Percentiles rank a stretch among this genome's conserved stretches.
Evolutionary conservation across 2,329 filamentous ascomycete genomes (phyloP).

Genomic region (Phaeosphaeriaceae sp.): DNA sequence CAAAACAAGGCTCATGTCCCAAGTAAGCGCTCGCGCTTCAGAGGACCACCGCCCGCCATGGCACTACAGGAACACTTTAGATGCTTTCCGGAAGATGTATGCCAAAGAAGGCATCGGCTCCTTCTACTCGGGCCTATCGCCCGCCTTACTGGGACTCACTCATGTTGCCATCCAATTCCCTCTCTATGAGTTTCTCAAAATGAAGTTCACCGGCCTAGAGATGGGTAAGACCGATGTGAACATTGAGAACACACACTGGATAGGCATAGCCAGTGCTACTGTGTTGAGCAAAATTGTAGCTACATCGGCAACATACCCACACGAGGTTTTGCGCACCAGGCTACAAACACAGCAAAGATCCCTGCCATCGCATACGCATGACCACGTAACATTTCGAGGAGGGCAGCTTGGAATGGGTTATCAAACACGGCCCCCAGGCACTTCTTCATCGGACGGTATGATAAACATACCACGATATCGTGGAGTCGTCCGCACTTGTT

Average conservation of each 20-base stretch:
- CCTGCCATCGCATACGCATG: slow-evolving; percentile 52
- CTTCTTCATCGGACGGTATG: slow-evolving; percentile 64
- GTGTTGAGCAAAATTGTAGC: slow-evolving; percentile 94
- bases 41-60: slow-evolving; percentile 71
- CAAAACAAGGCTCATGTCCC: slow-evolving; percentile 97
- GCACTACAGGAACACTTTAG: slow-evolving; percentile 88
- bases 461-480: slow-evolving; percentile 66
- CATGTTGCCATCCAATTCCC: slow-evolving; percentile 98
- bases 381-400: slow-evolving; percentile 58
- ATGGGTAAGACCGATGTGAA: slow-evolving; percentile 74
- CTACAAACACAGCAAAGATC: slow-evolving; percentile 90
- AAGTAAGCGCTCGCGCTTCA: slow-evolving; percentile 67
- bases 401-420: slow-evolving; percentile 43
- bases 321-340: slow-evolving; percentile 92
- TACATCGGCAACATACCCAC: slow-evolving; percentile 93
- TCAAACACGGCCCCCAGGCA: slow-evolving; percentile 53
- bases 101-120: slow-evolving; percentile 82
- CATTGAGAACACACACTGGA: slow-evolving; percentile 72
- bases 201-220: slow-evolving; percentile 83
- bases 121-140: slow-evolving; percentile 94
- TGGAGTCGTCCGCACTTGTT: slow-evolving; percentile 81
- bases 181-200: slow-evolving; percentile 92
- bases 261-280: slow-evolving; percentile 85
- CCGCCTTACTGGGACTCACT: slow-evolving; percentile 86
- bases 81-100: slow-evolving; percentile 97